Base-by-base conservation (phyloP, 192 early-diverging fungal species). In the Coemansia sp. region DNA sequence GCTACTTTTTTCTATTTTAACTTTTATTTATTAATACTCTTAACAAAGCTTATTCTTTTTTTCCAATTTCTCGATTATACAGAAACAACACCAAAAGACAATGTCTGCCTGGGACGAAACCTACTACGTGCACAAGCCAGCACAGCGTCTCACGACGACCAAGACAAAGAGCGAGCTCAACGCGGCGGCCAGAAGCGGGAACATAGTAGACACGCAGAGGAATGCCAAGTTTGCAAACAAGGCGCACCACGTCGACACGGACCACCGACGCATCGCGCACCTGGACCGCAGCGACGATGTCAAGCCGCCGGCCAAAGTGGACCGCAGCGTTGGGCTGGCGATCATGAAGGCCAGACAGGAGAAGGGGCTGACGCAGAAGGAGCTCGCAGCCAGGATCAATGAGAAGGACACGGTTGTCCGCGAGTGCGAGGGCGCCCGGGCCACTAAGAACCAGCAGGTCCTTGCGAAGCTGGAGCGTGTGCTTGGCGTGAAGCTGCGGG, bases 331-430 rank as follows among this genome's bases (percentile, higher is more conserved):
- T 19, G 88, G 89, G 42, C 91, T 91, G 69, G 90, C 94, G 5
- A 95, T 98, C 66, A 87, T 88, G 69, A 84, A 93, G 71, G 96
- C 88, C 12, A 85, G 95, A 60, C 74, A 86, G 67, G 90, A 86
- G 13, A 91, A 92, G 84, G 75, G 78, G 13, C 59, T 91, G 75
- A 95, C 89, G 32, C 96, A 98, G 76, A 96, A 96, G 89, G 92
- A 95, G 18, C 83, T 96, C 37, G 92, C 90, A 42, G 88, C 88
- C 49, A 88, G 87, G 72, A 91, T 98, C 75, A 96, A 96, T 67
- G 96, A 98, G 74, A 97, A 97, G 86, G 89, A 91, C 60, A 90
- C 89, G 61, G 87, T 97, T 59, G 87, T 98, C 38, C 89, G 89
- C 71, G 96, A 97, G 74, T 98, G 96, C 70, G 96, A 98, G 82